Base-by-base conservation (phyloP, 2,329 filamentous ascomycete genomes). In the Claviceps sorghi region DNA sequence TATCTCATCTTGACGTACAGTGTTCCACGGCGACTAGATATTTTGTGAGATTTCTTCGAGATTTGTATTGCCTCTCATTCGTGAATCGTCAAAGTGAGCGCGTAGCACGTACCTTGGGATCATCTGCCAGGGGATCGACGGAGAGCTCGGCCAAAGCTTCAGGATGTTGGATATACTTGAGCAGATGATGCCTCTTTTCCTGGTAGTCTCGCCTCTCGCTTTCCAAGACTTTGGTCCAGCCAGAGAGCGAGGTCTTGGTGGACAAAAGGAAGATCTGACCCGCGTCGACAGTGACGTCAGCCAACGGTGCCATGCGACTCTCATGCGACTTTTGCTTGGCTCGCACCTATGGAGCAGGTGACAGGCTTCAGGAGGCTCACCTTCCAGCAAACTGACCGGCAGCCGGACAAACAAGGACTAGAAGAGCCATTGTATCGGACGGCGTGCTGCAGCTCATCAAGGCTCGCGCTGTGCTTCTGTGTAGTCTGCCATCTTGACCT, bases 351-450 rank as follows among this genome's bases (percentile, higher is more conserved):
- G 19, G 13, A 30, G 26, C 49, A n/a, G 3, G 11, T n/a, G 6
- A n/a, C 43, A 10, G 15, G 40, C 29, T 21, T 29, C 11, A 22
- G 22, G 22, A 44, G 6, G 49, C 57, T 55, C 51, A 84, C 86
- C 80, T 95, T 96, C 91, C 91, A 97, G 67, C 86, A 95, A 40
- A 94, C 77, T 3, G 91, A 96, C 52, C 90, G 82, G 57, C 89
- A 79, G 15, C 88, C 88, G 47, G 81, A 73, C 51, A 82, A 70
- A 64, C 84, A 88, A 48, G 83, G 80, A 60, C 77, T 85, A 11
- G 67, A 66, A 17, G 76, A 66, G 19, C 77, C 77, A 60, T 81
- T 76, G 57, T 76, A 69, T 64, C 76, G 79, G 50, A 87, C 75
- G n/a, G 80, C 79, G 57, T 73, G 73, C 66, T 78, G 81, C 52